Base-by-base conservation (phyloP, 306 rosid species). In the Sophora flavescens region DNA sequence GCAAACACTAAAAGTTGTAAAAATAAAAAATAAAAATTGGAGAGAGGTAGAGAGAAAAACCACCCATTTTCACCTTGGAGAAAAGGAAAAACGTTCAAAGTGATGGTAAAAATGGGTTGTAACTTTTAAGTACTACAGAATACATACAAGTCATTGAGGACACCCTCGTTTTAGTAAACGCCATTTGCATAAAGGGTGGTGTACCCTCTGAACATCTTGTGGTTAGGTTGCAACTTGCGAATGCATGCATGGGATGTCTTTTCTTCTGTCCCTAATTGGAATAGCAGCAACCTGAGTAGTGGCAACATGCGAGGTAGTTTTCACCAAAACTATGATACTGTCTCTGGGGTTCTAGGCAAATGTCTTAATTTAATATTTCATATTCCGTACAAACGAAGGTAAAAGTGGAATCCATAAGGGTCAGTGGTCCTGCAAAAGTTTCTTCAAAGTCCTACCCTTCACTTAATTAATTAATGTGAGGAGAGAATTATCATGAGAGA, bases 241-340 rank as follows among this genome's bases (percentile, higher is more conserved):
- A 26, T 39, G 83, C 85, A 77, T 39, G 88, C 85, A 77, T 84
- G 78, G 72, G 83, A 71, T 81, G 83, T 68, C 88, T 67, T 45
- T 77, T 77, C 80, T 2, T 63, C 28, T 77, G 88, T 85, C 85
- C 79, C 66, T 77, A 81, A 81, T 38, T 38, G 11, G 10, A 78
- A 78, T 64, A 54, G 75, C 75, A 77, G 48, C 26, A 2, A 54
- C 44, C 48, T 13, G 56, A 73, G 30, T 77, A 48, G 33, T 62
- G 48, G 68, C 81, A 68, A 73, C 82, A 77, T 61, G 85, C 65
- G 56, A 45, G 50, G 59, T 81, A 53, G 66, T 82, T 76, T 76
- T 22, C 84, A 33, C 85, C 83, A 80, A 77, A 80, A 68, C 74
- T 45, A 2, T 85, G 83, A 57, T 77, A 70, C 68, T 84, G 74